Evolutionary conservation across 2,329 filamentous ascomycete species (phyloP), one percentile per base, ranked within the genome.

Genomic region (Penicillium hordei): DNA sequence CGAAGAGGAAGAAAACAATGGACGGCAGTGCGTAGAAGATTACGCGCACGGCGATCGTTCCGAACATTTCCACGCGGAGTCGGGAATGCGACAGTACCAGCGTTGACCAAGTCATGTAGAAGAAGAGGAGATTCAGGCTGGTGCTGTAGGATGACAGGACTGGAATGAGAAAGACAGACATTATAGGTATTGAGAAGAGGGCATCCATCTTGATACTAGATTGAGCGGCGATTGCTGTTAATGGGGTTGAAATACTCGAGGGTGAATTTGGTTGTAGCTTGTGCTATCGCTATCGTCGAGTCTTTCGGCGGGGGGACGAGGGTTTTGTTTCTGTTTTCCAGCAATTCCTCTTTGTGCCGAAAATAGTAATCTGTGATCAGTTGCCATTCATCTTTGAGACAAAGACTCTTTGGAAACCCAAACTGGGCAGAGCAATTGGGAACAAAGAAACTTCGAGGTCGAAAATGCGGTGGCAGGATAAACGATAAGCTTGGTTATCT

Each of bases 31-130:
- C 77, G 76, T 87, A 95, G 68, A 93, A 86, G 5, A 90, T 63
- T 10, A 87, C 57, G 42, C 90, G 87, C 48, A 92, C 79, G 25
- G 84, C 83, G 5, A 90, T 72, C 0, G 88, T 87, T 55, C 87
- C 90, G 52, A 89, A 79, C 1, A 94, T 72, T 72, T 96, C 91
- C 57, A 96, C 85, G 58, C 85, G 83, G 17, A 94, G 79, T 0
- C 90, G 86, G 1, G 88, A 82, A 67, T 95, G 89, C 7, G 89
- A 89, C 3, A 93, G 79, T 39, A 95, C 86, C 33, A 97, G 82
- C 0, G 90, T 93, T 6, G 86, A 86, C 92, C 92, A 96, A 65
- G 90, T 93, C 78, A 96, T 84, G 73, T 92, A 93, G 75, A 96
- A 94, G 79, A 96, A 93, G 61, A 95, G 78, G 25, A 96, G 78